Base-by-base conservation (phyloP, 2,329 filamentous ascomycete species). In the Neocatenulostroma microsporum region DNA sequence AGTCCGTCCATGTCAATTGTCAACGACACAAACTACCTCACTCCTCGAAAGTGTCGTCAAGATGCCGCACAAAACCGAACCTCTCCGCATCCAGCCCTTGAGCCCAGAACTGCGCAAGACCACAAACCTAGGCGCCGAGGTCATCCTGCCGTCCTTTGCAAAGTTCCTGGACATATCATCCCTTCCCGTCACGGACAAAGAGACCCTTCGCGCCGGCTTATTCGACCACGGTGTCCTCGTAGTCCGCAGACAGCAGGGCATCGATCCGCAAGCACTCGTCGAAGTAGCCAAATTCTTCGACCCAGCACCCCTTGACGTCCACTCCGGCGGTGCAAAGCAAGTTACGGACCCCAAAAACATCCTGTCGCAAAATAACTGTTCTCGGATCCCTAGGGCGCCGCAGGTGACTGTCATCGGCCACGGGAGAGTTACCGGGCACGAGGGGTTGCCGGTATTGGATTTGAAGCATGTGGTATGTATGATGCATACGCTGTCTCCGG, bases 341-440 rank as follows among this genome's bases (percentile, higher is more conserved):
- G 42, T 49, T 3, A 47, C 34, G 4, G 44, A 50, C 12, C 27
- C 28, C 39, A 27, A 34, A 46, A 3, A n/a, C n/a, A n/a, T n/a
- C n/a, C n/a, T n/a, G n/a, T n/a, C n/a, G n/a, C n/a, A n/a, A n/a
- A n/a, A n/a, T n/a, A n/a, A n/a, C n/a, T n/a, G n/a, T n/a, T n/a
- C n/a, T n/a, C n/a, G n/a, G n/a, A n/a, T n/a, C n/a, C 47, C 47
- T 21, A 30, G 35, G 12, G 45, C 45, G 5, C 45, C 45, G 2
- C 45, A 50, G 30, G 45, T 50, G 5, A 42, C 39, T n/a, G 39
- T 50, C 10, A 48, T 50, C 19, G 45, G 47, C 1, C 38, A 46
- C 24, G 47, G 47, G 6, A 42, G 39, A 4, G 41, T 44, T 11
- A 33, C 37, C 14, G 40, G 42, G 9, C 42, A 48, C 27, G 41